Base-by-base conservation (phyloP, 2,329 filamentous ascomycete species). In the Tympanopsis confertula region DNA sequence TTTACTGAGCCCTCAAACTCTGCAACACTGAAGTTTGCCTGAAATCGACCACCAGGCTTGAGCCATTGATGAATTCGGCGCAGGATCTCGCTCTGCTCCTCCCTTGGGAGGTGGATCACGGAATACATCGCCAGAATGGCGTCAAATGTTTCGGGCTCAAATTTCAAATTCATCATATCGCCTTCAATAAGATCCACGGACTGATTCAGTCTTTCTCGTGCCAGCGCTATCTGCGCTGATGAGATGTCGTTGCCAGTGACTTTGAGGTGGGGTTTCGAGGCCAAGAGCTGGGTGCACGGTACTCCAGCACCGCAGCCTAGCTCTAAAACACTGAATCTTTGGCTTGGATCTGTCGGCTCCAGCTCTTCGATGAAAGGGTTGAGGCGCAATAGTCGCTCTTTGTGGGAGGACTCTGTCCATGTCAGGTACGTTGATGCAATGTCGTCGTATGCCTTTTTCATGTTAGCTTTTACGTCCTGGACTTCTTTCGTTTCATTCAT, bases 171-270 rank as follows among this genome's bases (percentile, higher is more conserved):
- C 40, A 58, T 51, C 64, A 68, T 68, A 38, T 68, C 63, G 2
- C 57, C 61, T 3, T 57, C 41, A 1, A 61, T 45, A 5, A 41
- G 40, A n/a, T 55, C 47, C n/a, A 40, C 39, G 1, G 44, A 42
- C 1, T 38, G 19, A 3, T 47, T 41, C 3, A 57, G 47, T 3
- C 46, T 45, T 12, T 42, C 14, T 29, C 36, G 44, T 2, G 60
- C 61, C 2, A 62, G 45, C 4, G 49, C 44, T 28, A 67, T 51
- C 39, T 67, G 62, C 0, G 50, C 38, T 1, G 44, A 41, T 0
- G 62, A 65, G 26, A 67, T 56, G 40, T 68, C 63, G 37, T 65
- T 65, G 14, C 54, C 63, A 0, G 52, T 59, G 5, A 66, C 51
- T 2, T 42, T 28, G 10, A 28, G 10, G n/a, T n/a, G 10, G n/a